These are phyloP conservation scores for Lipomyces lipofer DNA, from an alignment of 805 yeast species.

Conservation along the genomic window DNA sequence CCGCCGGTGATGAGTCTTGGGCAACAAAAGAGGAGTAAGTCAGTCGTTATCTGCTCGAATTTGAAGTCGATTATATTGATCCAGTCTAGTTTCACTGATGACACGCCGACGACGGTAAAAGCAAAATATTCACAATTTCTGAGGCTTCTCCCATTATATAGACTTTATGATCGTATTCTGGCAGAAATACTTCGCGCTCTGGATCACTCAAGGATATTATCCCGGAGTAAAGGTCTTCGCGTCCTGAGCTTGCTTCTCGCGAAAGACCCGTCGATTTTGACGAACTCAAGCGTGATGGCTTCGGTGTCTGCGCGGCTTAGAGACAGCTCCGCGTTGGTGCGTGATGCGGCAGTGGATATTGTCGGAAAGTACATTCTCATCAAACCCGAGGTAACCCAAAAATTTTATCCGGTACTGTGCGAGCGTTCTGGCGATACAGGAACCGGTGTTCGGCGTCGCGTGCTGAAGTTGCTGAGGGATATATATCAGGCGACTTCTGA, in stretches of 20 bases:
- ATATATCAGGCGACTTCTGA: constrained; percentile 47
- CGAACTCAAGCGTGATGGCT: constrained; percentile 51
- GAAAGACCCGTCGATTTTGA: constrained; percentile 53
- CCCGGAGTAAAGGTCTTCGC: constrained; percentile 66
- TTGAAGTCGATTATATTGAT: background rate
- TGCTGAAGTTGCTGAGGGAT: constrained; percentile 51
- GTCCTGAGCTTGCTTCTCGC: constrained; percentile 57
- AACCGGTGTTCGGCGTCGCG: constrained; percentile 62
- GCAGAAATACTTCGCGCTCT: constrained; percentile 51
- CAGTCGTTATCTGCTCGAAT: background rate
- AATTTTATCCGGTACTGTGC: constrained; percentile 53
- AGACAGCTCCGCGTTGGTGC: constrained; percentile 68
- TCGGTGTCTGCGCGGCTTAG: constrained; percentile 54
- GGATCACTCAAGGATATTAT: constrained; percentile 51
- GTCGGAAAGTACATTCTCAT: constrained; percentile 50
- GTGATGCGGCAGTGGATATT: constrained; percentile 74
- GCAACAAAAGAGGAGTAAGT: constrained; percentile 21
- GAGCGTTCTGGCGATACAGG: constrained; percentile 59
- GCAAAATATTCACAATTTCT: constrained; percentile 32
- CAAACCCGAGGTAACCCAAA: constrained; percentile 49
- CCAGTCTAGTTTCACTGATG: constrained; percentile 16
- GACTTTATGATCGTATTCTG: constrained; percentile 54
- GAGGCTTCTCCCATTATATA: constrained; percentile 26
- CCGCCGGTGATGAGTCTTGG: constrained; percentile 17
- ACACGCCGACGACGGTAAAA: constrained; percentile 29